Conservation (phyloP, 345 rosid species). For the Syzygium grande region DNA sequence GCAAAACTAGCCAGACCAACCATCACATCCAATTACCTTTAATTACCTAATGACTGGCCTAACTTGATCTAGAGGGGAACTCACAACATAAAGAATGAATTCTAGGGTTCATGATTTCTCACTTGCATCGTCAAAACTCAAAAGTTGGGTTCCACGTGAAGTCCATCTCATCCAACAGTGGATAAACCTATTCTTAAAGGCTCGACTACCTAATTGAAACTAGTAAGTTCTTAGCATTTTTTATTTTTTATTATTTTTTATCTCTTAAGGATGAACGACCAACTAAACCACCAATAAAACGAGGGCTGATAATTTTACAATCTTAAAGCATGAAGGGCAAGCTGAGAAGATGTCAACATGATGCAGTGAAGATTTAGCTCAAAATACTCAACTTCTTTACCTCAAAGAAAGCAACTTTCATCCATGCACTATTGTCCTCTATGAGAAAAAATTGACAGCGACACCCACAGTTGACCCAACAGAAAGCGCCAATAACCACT, state of each 20-base stretch:
- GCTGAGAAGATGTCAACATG: neutral
- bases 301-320: neutral
- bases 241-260: too few species aligned
- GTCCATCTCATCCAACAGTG: neutral
- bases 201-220: neutral
- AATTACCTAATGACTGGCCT: too few species aligned
- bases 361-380: neutral
- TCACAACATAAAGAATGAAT: neutral
- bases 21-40: neutral
- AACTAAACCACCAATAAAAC: neutral
- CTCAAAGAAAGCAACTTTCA: neutral
- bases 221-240: neutral
- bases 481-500: neutral
- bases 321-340: neutral
- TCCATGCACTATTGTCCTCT: neutral
- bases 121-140: neutral
- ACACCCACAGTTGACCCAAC: neutral
- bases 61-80: neutral
- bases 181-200: neutral
- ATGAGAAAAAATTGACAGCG: neutral
- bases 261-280: neutral
- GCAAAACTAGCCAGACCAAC: neutral
- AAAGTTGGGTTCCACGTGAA: neutral
- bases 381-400: neutral
- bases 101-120: neutral